Percentiles rank a stretch among this genome's conserved stretches.
phyloP scores from a whole-genome alignment of 768 basidiomycete genomes.

The Lactarius hatsudake region DNA sequence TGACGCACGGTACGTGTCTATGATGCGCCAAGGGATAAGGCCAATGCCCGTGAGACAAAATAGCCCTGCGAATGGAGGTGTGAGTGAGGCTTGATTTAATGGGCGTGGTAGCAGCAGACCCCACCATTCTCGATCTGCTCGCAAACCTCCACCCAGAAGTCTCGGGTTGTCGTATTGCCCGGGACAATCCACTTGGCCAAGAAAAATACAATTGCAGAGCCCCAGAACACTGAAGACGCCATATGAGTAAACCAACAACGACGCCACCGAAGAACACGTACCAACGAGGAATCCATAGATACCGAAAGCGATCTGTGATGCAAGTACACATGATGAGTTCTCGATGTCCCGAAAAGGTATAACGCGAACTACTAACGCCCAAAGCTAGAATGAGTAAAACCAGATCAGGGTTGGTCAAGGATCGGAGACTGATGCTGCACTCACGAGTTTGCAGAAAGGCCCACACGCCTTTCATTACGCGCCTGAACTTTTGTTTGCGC shows the following conservation, averaged over 20 bases:
- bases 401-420: slow-evolving; percentile 1
- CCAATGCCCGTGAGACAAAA: slow-evolving; percentile 82
- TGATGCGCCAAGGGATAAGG: slow-evolving; percentile 68
- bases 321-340: neutral
- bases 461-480: slow-evolving; percentile 70
- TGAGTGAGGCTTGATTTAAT: neutral
- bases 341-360: neutral
- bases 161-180: slow-evolving; percentile 64
- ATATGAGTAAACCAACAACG: slow-evolving; percentile 7
- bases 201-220: slow-evolving; percentile 77
- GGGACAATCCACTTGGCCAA: slow-evolving; percentile 65
- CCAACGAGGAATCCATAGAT: slow-evolving; percentile 78
- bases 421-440: slow-evolving; percentile 30
- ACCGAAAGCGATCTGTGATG: slow-evolving; percentile 52
- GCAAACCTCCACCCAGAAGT: slow-evolving; percentile 78
- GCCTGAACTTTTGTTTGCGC: slow-evolving; percentile 54
- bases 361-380: slow-evolving; percentile 47
- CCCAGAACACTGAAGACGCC: slow-evolving; percentile 68
- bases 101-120: slow-evolving; percentile 6
- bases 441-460: slow-evolving; percentile 80
- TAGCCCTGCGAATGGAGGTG: slow-evolving; percentile 43
- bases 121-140: slow-evolving; percentile 75
- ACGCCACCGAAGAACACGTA: slow-evolving; percentile 32
- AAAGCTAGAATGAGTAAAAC: slow-evolving; percentile 44
- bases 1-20: slow-evolving; percentile 69